phyloP scores from a whole-genome alignment of 2,329 filamentous ascomycete genomes.

The Pseudophaeomoniella oleicola region DNA sequence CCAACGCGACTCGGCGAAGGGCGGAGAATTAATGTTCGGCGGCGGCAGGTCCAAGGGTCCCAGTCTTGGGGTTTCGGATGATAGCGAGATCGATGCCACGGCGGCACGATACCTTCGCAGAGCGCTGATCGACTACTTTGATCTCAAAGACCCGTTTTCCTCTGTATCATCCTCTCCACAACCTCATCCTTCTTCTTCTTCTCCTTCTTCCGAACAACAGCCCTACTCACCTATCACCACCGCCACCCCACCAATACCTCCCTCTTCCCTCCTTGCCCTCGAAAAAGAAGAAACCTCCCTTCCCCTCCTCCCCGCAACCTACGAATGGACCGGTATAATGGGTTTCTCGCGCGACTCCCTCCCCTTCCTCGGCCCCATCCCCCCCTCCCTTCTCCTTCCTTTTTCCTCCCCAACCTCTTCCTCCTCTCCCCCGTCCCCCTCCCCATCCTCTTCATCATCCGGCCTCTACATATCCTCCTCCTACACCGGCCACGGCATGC shows the following conservation, averaged over 20 bases:
- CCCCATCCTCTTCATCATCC: conserved; percentile 22
- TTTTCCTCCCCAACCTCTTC: no score
- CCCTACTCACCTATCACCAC: no score
- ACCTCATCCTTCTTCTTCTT: no score
- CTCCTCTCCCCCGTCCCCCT: conserved; percentile 38
- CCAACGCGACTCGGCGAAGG: conserved; percentile 25
- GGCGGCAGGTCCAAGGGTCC: conserved; percentile 34
- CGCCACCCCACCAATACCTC: conserved; percentile 13
- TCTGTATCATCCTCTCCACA: no score
- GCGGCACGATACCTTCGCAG: conserved; percentile 25
- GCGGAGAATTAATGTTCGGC: conserved; percentile 45
- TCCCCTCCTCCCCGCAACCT: conserved; percentile 9
- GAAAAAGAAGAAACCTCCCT: conserved; percentile 5
- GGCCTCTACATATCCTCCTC: conserved; percentile 42
- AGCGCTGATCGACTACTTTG: conserved; percentile 25
- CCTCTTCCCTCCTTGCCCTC: conserved; percentile 14
- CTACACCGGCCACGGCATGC: conserved; percentile 57
- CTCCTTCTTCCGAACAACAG: no score
- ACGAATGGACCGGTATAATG: conserved; percentile 37
- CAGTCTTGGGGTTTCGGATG: conserved; percentile 32
- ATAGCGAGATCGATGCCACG: conserved; percentile 35
- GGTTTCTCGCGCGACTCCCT: conserved; percentile 34
- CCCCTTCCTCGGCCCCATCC: conserved; percentile 38
- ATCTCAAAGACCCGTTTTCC: no score
- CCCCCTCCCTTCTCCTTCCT: no score